Evolutionary conservation across 371 early-diverging fungal genomes (phyloP), one percentile per base, ranked within the genome.

Genomic region (Mucor lusitanicus): DNA sequence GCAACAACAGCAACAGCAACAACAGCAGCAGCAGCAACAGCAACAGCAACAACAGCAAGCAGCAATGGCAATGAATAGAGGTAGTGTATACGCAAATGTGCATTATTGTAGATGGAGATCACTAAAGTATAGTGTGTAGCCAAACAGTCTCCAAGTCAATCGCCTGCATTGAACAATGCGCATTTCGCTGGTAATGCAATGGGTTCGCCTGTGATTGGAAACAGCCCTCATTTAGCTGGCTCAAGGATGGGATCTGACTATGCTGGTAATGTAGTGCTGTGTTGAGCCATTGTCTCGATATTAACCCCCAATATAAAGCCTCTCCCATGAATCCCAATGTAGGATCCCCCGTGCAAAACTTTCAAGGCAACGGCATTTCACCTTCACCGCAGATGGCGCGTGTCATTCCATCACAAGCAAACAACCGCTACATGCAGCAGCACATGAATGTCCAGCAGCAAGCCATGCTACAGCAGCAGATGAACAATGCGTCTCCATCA

Each of bases 111-210:
- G n/a, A n/a, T n/a, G n/a, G 55, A 8, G 13, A 28, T 19, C 28
- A 28, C 6, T 55, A 30, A 28, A 30, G 7, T 30, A 6, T 30
- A 33, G 33, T 19, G 13, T 6, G 11, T 30, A 82, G 82, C 77
- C 35, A 75, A 77, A 25, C 79, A 82, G 70, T 82, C 82, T 2
- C 82, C 82, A 28, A 74, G 71, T 39, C 82, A 82, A 59, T 82
- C 82, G 17, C 82, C 82, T 9, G 77, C 82, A 3, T 27, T 79
- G 15, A 79, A 77, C 32, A 75, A 68, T 59, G 56, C 74, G 2
- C 74, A 70, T 46, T 81, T 73, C 37, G 64, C 76, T 44, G 68
- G 63, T 17, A 67, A 68, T 30, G 19, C 61, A 3, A 60, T 61
- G 48, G 72, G 72, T 13, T 78, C 82, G 4, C 77, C 78, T 42